Evolutionary conservation across 2,329 filamentous ascomycete species (phyloP).

Genomic region (Sporothrix brunneoviolacea): DNA sequence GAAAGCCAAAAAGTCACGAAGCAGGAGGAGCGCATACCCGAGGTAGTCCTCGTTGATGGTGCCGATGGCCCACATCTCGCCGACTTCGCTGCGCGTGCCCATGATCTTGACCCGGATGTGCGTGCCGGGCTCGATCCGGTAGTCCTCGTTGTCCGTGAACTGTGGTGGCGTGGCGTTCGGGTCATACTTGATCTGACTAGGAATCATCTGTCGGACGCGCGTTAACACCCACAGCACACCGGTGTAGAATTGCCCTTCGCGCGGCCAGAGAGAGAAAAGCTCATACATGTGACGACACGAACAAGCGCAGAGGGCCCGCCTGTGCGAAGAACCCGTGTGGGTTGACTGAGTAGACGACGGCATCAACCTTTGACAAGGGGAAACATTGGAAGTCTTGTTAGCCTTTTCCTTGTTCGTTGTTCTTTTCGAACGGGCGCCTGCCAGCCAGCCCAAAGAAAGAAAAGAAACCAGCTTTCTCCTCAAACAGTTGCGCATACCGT

Average conservation of each 20-base stretch:
- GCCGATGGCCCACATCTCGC: slow-evolving; percentile 92
- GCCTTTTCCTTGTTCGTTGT: not conserved
- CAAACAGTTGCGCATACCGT: slow-evolving; percentile 53
- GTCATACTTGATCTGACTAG: slow-evolving; percentile 86
- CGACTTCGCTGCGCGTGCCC: slow-evolving; percentile 86
- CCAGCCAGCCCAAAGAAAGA: no score
- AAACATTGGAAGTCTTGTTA: not conserved
- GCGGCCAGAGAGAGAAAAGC: slow-evolving; percentile 5
- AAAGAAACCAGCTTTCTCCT: no score
- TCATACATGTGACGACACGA: slow-evolving; percentile 74
- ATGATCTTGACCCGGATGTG: slow-evolving; percentile 93
- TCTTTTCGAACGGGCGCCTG: no score
- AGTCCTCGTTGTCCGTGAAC: slow-evolving; percentile 91
- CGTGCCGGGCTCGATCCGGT: slow-evolving; percentile 87
- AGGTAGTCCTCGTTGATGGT: slow-evolving; percentile 86
- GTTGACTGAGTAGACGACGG: slow-evolving; percentile 85
- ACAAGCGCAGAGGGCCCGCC: slow-evolving; percentile 69
- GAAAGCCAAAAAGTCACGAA: not conserved
- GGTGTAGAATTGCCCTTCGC: no score
- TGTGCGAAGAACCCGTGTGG: slow-evolving; percentile 86
- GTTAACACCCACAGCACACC: not conserved
- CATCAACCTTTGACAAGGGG: slow-evolving; percentile 64
- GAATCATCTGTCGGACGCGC: slow-evolving; percentile 67
- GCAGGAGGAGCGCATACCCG: slow-evolving; percentile 40
- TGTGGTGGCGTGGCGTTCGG: slow-evolving; percentile 94